Conservation (phyloP, 1,284 basidiomycete genomes). For the Inonotus obliquus region DNA sequence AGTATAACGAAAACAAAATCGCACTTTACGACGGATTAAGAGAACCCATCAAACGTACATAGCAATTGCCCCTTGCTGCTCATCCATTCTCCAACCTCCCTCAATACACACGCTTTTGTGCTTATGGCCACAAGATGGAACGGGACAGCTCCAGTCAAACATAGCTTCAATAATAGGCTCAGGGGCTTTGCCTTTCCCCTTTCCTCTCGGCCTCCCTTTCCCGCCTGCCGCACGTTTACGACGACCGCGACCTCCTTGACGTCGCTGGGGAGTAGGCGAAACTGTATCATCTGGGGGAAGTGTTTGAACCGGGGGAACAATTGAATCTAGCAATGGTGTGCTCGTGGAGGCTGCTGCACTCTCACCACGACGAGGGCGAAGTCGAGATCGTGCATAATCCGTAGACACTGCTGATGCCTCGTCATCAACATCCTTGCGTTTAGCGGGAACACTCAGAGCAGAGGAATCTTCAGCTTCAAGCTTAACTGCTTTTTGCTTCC, state of each 20-base stretch:
- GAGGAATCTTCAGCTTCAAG: not conserved
- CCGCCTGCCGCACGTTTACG: constrained; percentile 9
- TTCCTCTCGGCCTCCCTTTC: constrained; percentile 34
- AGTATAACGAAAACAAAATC: no score
- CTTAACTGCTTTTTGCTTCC: not conserved
- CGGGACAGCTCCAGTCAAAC: constrained; percentile 61
- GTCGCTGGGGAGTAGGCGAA: not conserved
- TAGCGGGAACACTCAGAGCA: not conserved
- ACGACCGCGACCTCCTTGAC: not conserved
- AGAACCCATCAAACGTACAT: constrained; percentile 36
- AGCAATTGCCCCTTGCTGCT: constrained; percentile 40
- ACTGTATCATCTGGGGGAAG: not conserved
- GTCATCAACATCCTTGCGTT: not conserved
- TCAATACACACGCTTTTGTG: constrained; percentile 54
- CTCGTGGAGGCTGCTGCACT: not conserved
- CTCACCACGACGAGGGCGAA: constrained; percentile 40
- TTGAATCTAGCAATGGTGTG: not conserved
- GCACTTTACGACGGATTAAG: no score
- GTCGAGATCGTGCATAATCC: constrained; percentile 46
- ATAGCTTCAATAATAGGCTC: constrained; percentile 35
- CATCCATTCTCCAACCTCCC: constrained; percentile 47
- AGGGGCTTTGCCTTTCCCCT: constrained; percentile 28
- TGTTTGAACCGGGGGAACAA: not conserved
- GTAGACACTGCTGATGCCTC: constrained; percentile 9
- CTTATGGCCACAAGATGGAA: constrained; percentile 44